Base-by-base conservation (phyloP, 2,329 filamentous ascomycete genomes). In the Cytospora chrysosperma region DNA sequence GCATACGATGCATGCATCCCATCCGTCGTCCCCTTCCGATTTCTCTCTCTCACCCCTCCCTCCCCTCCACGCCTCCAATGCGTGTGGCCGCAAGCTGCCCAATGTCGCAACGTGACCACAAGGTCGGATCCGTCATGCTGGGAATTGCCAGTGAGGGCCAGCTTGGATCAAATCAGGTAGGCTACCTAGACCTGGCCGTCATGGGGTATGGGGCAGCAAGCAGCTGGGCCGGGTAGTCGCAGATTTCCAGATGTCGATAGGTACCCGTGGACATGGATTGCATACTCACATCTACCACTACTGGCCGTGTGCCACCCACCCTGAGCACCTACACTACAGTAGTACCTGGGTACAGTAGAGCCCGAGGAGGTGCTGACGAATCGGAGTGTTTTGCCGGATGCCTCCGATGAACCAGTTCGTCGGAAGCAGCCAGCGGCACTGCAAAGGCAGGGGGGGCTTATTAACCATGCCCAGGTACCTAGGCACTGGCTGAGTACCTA, bases 371-470 rank as follows among this genome's bases (percentile, higher is more conserved):
- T 47, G 10, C 43, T 12, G 43, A 47, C 43, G 43, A 61, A 65
- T 61, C 64, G 54, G 61, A 51, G 40, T 21, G 43, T 24, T 47
- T 47, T 12, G 43, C 43, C n/a, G 43, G n/a, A 47, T 47, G 0
- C 10, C 43, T 47, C 43, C 43, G n/a, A 47, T n/a, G 21, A 30
- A 47, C 13, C 24, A 34, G 47, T 49, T n/a, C 17, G 27, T 53
- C 64, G 64, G 52, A 63, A 64, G 50, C 34, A 21, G 50, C 52
- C 61, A 57, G 56, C 61, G 56, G 61, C 56, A 56, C 54, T 49
- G 61, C 52, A 59, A n/a, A 50, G 37, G 37, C 28, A 37, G 56
- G 43, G 51, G 47, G 56, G 57, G 56, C 52, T 21, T n/a, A n/a
- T n/a, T n/a, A n/a, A n/a, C n/a, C n/a, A n/a, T n/a, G n/a, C n/a